A percentile compares a stretch with the other conserved stretches of the same genome.
These are phyloP conservation scores for Fusarium solani-melongenae DNA, from an alignment of 2,329 filamentous ascomycete species.

Conservation along the genomic window DNA sequence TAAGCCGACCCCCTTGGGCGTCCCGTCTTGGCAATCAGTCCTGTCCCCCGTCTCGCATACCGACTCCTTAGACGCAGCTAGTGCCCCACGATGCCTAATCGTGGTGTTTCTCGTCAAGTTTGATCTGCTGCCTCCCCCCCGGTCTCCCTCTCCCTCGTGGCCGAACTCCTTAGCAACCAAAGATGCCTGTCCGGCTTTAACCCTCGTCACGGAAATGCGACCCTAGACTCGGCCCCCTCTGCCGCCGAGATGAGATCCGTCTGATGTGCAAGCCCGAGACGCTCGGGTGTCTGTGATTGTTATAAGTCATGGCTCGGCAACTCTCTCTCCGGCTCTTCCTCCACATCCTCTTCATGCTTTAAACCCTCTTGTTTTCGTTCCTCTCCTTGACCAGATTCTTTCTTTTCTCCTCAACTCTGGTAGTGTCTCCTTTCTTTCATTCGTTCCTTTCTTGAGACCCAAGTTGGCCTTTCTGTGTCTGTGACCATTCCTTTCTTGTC, in stretches of 20 bases:
- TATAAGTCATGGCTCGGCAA: conserved; percentile 56
- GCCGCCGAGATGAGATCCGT: conserved; percentile 44
- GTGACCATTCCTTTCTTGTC: conserved; percentile 57
- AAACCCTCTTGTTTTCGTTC: conserved; percentile 46
- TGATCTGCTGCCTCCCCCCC: conserved; percentile 32
- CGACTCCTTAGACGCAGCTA: conserved; percentile 30
- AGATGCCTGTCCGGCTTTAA: conserved; percentile 15
- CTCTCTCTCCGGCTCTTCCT: conserved; percentile 43
- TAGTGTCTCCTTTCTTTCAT: conserved; percentile 60
- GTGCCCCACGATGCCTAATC: conserved; percentile 28
- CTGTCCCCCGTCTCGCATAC: conserved; percentile 36
- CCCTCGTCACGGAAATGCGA: conserved; percentile 22
- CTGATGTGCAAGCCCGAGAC: conserved; percentile 47
- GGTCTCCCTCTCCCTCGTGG: not conserved
- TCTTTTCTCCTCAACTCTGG: conserved; percentile 57
- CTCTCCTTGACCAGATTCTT: conserved; percentile 47
- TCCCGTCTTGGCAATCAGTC: conserved; percentile 8
- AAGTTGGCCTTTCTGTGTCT: conserved; percentile 49
- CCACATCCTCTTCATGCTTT: conserved; percentile 47
- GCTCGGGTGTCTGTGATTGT: conserved; percentile 44
- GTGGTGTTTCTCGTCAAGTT: conserved; percentile 37
- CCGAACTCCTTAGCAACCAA: conserved; percentile 5
- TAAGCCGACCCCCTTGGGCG: conserved; percentile 14
- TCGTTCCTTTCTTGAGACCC: conserved; percentile 54
- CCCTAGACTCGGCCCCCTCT: conserved; percentile 34